Base-by-base conservation (phyloP, 2,329 filamentous ascomycete genomes). In the Hortaea sp. region DNA sequence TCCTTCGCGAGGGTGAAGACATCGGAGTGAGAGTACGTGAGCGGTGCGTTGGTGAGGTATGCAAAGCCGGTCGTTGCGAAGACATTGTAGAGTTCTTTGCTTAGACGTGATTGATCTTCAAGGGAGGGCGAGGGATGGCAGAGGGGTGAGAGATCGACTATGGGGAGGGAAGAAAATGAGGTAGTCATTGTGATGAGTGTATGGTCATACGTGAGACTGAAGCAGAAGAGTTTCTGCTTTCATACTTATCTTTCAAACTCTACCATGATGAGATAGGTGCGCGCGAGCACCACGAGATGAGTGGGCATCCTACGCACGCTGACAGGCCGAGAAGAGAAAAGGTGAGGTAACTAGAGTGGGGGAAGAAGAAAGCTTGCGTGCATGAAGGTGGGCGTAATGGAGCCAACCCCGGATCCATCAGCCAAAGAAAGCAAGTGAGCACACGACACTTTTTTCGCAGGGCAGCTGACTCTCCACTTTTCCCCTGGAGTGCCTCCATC, bases 61-160 rank as follows among this genome's bases (percentile, higher is more conserved):
- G 69, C 69, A 51, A 72, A 73, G 6, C 71, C 70, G 3, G 67
- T 69, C 1, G 68, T 71, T 4, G 67, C 58, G 46, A 72, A 71
- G 9, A 68, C 67, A 43, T 68, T 54, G 53, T 69, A 62, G 5
- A 73, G 58, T 39, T 60, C 57, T 10, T 59, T 49, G 46, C 67
- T 65, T n/a, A 73, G 59, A 3, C 11, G 6, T 6, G 48, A 27
- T 38, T 63, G 46, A 9, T 64, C 58, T 11, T 58, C 57, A 12
- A 57, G 46, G 7, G 57, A 49, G n/a, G 57, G 55, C 2, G 51
- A 41, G 5, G 57, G 43, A 9, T 52, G 53, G 5, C 57, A 56
- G 0, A 72, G 60, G 37, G 61, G 52, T 4, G 61, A 48, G 28
- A 71, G 59, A 44, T 70, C 69, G 29, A 72, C 60, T 44, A 71